Base-by-base conservation (phyloP, 2,329 filamentous ascomycete species). In the Aureobasidium pullulans region DNA sequence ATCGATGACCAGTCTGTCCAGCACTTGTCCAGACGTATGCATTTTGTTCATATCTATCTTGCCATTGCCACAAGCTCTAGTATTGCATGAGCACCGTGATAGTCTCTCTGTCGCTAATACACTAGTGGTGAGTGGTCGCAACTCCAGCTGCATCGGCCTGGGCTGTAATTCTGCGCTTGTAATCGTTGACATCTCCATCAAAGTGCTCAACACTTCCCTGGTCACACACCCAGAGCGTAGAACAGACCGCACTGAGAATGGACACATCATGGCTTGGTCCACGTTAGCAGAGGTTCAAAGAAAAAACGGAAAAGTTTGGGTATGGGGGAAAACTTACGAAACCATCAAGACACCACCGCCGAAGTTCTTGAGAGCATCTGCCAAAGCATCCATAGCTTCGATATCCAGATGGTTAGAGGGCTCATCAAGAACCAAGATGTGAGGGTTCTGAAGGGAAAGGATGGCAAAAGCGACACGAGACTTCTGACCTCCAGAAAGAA, bases 321-420 rank as follows among this genome's bases (percentile, higher is more conserved):
- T 5, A 34, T 15, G 34, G 16, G 34, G 6, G 16, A 52, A 13
- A 23, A 29, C 49, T 9, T 53, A 34, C 70, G 89, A 96, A 60
- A 99, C 94, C 91, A 99, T 97, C 68, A 99, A 79, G 59, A 99
- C 92, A 72, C 94, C 94, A 62, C 94, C 94, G 76, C 96, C 83
- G 77, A 97, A 99, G 64, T 86, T 84, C 66, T 85, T 82, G 66
- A 99, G 79, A 15, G 94, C 94, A 32, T 87, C 85, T 4, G 90
- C 87, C 56, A 99, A 79, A 10, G 94, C 93, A 73, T 99, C 94
- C 94, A 99, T 96, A 64, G 94, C 94, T 75, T 99, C 94, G 67
- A 99, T 97, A 84, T 99, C 94, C 68, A 99, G 79, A 75, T 99
- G 94, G 79, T 99, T 99, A 64, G 90, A 96, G 72, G 94, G 94